Evolutionary conservation across 345 rosid species (phyloP), one percentile per base, ranked within the genome.

Genomic region (Acer saccharum): DNA sequence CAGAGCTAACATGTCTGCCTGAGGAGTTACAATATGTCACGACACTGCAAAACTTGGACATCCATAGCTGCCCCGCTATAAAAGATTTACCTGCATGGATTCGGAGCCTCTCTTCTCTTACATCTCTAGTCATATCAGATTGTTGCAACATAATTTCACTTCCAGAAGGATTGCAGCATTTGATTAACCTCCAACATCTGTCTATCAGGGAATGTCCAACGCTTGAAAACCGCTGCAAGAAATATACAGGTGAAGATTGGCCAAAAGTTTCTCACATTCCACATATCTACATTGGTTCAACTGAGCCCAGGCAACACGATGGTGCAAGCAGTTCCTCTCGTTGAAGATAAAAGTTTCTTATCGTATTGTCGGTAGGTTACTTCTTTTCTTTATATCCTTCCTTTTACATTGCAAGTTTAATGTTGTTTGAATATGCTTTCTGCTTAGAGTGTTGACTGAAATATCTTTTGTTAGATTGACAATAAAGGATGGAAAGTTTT

Each of bases 191-290:
- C 8, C 43, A 76, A 14, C 66, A 68, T 68, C 73, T 84, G 10
- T 69, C 74, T 11, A 76, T 78, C 21, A 63, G 64, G 74, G 73
- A 29, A 6, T 81, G 83, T 54, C 80, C 80, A n/a, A 21, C 68
- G 52, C 78, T 74, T 41, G 77, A 73, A 46, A n/a, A 58, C 44
- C 60, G 62, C n/a, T 69, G 70, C 57, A 54, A 62, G 43, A 17
- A 16, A 50, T 74, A 32, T 3, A 46, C 7, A 3, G 67, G 78
- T 50, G 75, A 69, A 44, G 78, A 69, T 41, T 79, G 82, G 82
- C 48, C 8, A 17, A 62, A 69, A 50, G 50, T 79, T 74, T 7
- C 18, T 66, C 50, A 17, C 7, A 35, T 66, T 66, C n/a, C 70
- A 8, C 70, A 66, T 66, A 35, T 41, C 12, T 66, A 66, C n/a